phyloP scores from a whole-genome alignment of 495 filamentous ascomycete genomes.

The Haplographium delicatum region DNA sequence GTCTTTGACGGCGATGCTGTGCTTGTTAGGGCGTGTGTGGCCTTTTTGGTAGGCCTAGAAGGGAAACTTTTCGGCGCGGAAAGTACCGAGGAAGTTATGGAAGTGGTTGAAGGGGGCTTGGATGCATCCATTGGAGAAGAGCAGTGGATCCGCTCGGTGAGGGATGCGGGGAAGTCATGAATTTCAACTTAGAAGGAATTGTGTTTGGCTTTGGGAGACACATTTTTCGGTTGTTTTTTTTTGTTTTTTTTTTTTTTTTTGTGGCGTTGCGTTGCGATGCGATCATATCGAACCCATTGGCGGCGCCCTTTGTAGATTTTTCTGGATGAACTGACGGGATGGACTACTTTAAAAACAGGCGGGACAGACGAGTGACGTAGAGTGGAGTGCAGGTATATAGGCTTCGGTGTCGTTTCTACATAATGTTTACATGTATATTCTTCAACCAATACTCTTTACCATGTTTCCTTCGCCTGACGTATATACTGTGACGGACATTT shows the following conservation, averaged over 20 bases:
- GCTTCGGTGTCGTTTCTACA: neutral
- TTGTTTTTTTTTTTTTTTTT: no score
- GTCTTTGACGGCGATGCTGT: slow-evolving; percentile 87
- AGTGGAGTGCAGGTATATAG: no score
- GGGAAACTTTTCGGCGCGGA: slow-evolving; percentile 51
- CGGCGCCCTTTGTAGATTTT: no score
- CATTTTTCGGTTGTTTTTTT: no score
- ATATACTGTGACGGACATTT: neutral
- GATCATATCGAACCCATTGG: no score
- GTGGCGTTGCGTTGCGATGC: neutral
- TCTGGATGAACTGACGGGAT: no score
- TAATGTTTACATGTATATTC: slow-evolving; percentile 13
- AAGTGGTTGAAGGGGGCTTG: slow-evolving; percentile 9
- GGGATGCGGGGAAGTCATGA: slow-evolving; percentile 58
- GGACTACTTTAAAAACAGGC: no score
- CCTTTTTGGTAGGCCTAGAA: slow-evolving; percentile 47
- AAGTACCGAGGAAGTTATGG: slow-evolving; percentile 24
- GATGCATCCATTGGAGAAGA: slow-evolving; percentile 55
- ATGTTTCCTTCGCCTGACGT: no score
- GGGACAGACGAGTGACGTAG: no score
- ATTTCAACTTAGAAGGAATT: no score
- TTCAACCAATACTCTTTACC: no score
- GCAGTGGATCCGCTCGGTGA: slow-evolving; percentile 62
- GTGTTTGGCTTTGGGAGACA: no score
- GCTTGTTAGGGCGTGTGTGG: slow-evolving; percentile 74